Percentiles rank a stretch among this genome's conserved stretches.
Conservation (phyloP, 371 early-diverging fungal species). For the Mucor ambiguus region DNA sequence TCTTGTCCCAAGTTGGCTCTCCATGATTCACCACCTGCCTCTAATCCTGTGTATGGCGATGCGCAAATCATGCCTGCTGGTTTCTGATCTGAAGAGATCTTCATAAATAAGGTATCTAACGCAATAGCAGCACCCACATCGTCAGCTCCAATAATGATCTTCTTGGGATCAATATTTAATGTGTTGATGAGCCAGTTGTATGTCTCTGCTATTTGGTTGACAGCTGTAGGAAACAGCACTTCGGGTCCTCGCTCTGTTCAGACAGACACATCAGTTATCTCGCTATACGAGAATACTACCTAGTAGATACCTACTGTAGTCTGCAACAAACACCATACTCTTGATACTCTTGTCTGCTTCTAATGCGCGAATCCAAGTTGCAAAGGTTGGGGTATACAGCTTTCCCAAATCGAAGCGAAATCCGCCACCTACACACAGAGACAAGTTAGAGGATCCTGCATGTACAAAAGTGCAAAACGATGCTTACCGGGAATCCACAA, state of each 20-base stretch:
- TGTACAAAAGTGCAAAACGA: neutral
- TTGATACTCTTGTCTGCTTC: slow-evolving; percentile 43
- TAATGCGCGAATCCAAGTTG: slow-evolving; percentile 37
- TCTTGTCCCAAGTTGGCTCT: slow-evolving; percentile 36
- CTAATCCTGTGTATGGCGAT: slow-evolving; percentile 49
- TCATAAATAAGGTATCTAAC: slow-evolving; percentile 34
- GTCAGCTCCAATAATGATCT: slow-evolving; percentile 35
- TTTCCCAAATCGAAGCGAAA: slow-evolving; percentile 39
- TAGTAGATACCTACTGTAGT: slow-evolving; percentile 32
- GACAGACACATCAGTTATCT: neutral
- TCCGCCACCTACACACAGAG: slow-evolving; percentile 35
- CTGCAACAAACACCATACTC: slow-evolving; percentile 42
- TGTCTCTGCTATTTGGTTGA: slow-evolving; percentile 32
- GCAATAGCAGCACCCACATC: slow-evolving; percentile 44
- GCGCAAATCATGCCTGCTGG: slow-evolving; percentile 40
- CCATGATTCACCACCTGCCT: slow-evolving; percentile 48
- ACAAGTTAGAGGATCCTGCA: neutral
- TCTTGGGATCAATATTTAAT: slow-evolving; percentile 25
- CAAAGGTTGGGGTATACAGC: slow-evolving; percentile 38
- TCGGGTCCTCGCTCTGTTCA: slow-evolving; percentile 33
- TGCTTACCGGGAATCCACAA: slow-evolving; percentile 49
- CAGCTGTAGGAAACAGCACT: slow-evolving; percentile 33
- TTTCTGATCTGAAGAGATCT: slow-evolving; percentile 16
- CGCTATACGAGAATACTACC: neutral
- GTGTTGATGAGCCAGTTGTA: slow-evolving; percentile 36